Conservation (phyloP, 352 stramenopile genomes). For the Pythium oligandrum region DNA sequence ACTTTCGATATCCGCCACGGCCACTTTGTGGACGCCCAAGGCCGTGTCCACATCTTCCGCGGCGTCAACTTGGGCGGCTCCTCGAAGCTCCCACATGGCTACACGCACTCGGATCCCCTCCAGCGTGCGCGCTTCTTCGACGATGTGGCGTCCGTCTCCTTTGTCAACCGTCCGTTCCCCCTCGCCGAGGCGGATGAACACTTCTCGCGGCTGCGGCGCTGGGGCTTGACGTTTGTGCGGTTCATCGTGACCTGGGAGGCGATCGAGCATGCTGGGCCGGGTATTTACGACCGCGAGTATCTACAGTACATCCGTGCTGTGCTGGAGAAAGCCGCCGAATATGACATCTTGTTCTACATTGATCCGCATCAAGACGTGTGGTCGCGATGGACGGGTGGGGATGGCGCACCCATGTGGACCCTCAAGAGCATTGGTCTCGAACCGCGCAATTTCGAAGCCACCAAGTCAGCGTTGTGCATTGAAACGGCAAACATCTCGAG, state of each 20-base stretch:
- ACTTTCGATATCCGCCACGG: constrained; percentile 38
- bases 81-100: constrained; percentile 77
- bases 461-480: constrained; percentile 70
- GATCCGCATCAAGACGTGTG: constrained; percentile 92
- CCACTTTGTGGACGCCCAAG: constrained; percentile 81
- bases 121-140: constrained; percentile 44
- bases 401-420: constrained; percentile 89
- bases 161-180: constrained; percentile 82
- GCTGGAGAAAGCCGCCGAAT: constrained; percentile 49
- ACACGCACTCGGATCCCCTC: constrained; percentile 43
- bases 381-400: constrained; percentile 86
- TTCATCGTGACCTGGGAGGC: constrained; percentile 90
- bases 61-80: constrained; percentile 88
- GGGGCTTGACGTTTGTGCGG: constrained; percentile 79
- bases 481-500: constrained; percentile 30
- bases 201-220: constrained; percentile 71
- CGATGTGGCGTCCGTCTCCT: constrained; percentile 42
- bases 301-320: constrained; percentile 68
- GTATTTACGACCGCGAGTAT: constrained; percentile 84
- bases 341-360: constrained; percentile 84
- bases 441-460: constrained; percentile 62
- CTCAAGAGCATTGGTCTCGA: constrained; percentile 76
- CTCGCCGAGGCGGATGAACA: constrained; percentile 73
- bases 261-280: constrained; percentile 81
- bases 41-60: constrained; percentile 65